phyloP scores from a whole-genome alignment of 768 basidiomycete genomes.

The Neoboletus magnificus region DNA sequence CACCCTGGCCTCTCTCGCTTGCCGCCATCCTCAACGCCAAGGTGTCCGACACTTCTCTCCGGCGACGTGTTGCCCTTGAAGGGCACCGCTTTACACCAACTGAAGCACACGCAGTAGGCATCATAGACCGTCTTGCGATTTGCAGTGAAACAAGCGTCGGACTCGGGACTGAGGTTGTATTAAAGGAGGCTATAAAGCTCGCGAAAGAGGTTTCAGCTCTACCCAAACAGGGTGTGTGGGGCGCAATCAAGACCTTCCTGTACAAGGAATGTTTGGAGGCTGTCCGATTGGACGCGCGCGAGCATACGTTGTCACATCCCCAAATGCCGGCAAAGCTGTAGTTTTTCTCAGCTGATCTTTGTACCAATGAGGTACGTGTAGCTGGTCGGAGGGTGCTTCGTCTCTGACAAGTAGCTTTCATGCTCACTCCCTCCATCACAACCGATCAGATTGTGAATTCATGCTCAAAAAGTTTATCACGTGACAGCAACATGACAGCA shows the following conservation, averaged over 20 bases:
- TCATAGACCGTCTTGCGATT: constrained; percentile 61
- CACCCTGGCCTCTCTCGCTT: constrained; percentile 73
- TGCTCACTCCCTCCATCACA: neutral
- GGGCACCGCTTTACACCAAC: constrained; percentile 73
- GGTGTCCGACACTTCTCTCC: constrained; percentile 51
- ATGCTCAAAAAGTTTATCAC: neutral
- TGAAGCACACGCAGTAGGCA: constrained; percentile 62
- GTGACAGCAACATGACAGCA: neutral
- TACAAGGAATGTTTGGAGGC: constrained; percentile 52
- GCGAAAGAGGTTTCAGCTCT: constrained; percentile 51
- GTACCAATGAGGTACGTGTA: constrained; percentile 7
- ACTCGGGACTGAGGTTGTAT: constrained; percentile 54
- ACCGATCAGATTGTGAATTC: constrained; percentile 10
- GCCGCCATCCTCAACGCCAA: constrained; percentile 62
- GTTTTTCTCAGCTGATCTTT: neutral
- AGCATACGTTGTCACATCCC: constrained; percentile 6
- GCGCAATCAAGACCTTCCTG: constrained; percentile 62
- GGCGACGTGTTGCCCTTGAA: constrained; percentile 74
- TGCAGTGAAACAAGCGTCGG: constrained; percentile 38
- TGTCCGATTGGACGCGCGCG: constrained; percentile 27
- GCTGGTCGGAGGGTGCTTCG: neutral
- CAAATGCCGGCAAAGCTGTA: constrained; percentile 17
- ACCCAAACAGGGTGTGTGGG: constrained; percentile 64
- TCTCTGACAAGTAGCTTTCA: constrained; percentile 6
- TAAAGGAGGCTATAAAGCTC: constrained; percentile 62